A percentile compares a stretch with the other conserved stretches of the same genome.
phyloP scores from a whole-genome alignment of 1,284 basidiomycete species.

The Neonothopanus nambi region DNA sequence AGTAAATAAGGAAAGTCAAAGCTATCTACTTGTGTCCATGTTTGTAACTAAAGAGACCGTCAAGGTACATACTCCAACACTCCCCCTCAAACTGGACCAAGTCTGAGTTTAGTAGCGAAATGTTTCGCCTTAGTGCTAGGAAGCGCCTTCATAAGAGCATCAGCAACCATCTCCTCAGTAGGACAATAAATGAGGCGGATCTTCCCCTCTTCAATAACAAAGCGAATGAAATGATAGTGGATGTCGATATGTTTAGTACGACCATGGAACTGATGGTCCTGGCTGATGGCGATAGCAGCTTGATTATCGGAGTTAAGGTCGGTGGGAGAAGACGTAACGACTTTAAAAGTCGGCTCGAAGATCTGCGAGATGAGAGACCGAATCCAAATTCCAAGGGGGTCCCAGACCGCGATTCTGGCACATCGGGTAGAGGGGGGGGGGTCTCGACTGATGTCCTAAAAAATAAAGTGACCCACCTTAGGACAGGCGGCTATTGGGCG shows the following conservation, averaged over 20 bases:
- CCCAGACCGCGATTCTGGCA: no score
- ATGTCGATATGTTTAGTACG: conserved; percentile 16
- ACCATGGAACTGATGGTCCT: background rate
- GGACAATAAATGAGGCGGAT: conserved; percentile 23
- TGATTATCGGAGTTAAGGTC: background rate
- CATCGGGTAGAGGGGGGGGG: no score
- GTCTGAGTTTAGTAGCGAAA: conserved; percentile 2
- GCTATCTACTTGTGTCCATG: no score
- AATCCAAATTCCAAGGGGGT: no score
- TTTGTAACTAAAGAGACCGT: no score
- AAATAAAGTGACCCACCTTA: no score
- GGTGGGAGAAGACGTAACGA: background rate
- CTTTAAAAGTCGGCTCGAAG: background rate
- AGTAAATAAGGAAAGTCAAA: no score
- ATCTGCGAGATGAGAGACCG: background rate
- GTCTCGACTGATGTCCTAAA: no score
- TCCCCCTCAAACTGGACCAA: conserved; percentile 23
- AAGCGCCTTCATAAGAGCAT: conserved; percentile 27
- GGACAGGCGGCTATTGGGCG: no score
- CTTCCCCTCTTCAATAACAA: conserved; percentile 26
- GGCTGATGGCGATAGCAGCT: background rate
- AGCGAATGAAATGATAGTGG: conserved; percentile 31
- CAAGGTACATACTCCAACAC: conserved; percentile 18
- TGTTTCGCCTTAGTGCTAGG: no score
- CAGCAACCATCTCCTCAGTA: conserved; percentile 24